phyloP scores from a whole-genome alignment of 495 filamentous ascomycete genomes.

The Darksidea phi region DNA sequence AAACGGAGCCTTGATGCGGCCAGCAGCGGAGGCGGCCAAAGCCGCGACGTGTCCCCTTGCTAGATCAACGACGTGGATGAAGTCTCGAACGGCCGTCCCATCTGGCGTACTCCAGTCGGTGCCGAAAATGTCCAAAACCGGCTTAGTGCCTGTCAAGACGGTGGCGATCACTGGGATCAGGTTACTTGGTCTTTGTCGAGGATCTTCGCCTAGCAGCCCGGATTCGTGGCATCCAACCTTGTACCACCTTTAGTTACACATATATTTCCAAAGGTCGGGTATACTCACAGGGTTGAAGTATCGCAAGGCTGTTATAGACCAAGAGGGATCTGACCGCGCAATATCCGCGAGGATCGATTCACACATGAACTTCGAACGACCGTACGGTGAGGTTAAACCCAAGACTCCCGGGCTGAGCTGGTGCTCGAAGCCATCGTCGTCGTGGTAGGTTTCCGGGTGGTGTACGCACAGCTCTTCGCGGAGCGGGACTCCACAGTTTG shows the following conservation, averaged over 20 bases:
- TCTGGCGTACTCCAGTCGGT: conserved; percentile 59
- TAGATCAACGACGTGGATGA: conserved; percentile 65
- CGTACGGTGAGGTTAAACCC: conserved; percentile 64
- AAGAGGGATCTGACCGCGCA: conserved; percentile 57
- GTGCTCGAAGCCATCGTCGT: conserved; percentile 40
- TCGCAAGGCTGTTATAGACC: conserved; percentile 61
- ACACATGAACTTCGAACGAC: conserved; percentile 65
- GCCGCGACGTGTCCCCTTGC: conserved; percentile 65
- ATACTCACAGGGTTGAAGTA: conserved; percentile 62
- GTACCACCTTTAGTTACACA: background rate
- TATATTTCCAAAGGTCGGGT: background rate
- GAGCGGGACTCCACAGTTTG: conserved; percentile 54
- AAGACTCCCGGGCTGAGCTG: conserved; percentile 47
- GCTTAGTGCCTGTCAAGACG: conserved; percentile 57
- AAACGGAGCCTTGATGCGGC: conserved; percentile 33
- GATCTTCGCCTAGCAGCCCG: conserved; percentile 64
- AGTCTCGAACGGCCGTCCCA: conserved; percentile 53
- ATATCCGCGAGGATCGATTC: conserved; percentile 65
- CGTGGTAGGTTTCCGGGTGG: conserved; percentile 45
- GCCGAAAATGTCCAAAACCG: conserved; percentile 59
- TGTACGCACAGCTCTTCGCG: conserved; percentile 62
- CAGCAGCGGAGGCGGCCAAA: conserved; percentile 34
- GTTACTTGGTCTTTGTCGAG: conserved; percentile 61
- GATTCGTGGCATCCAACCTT: conserved; percentile 61
- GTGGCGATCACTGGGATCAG: conserved; percentile 62